These are phyloP conservation scores for Arctostaphylos glauca DNA, from an alignment of 148 eudicot genomes.

Conservation along the genomic window DNA sequence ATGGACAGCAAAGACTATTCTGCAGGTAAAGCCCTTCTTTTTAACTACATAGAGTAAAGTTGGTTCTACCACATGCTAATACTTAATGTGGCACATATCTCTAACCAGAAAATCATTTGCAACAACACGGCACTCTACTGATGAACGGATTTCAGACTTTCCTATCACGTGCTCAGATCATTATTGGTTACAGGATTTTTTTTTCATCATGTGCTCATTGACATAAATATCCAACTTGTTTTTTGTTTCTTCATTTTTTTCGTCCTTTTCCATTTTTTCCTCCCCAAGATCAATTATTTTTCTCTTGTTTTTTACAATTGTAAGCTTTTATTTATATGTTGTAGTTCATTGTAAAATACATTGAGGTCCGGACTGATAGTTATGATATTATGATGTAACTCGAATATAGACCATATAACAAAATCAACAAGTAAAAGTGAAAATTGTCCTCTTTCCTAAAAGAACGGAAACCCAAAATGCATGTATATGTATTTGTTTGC, in stretches of 20 bases:
- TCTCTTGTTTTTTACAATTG: not conserved
- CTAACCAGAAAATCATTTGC: conserved; percentile 3
- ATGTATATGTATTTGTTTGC: not conserved
- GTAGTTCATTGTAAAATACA: not conserved
- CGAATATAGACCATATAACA: not conserved
- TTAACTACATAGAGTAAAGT: not conserved
- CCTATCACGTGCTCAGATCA: not conserved
- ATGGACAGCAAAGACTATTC: conserved; percentile 68
- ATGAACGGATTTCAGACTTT: not conserved
- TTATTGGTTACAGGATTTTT: not conserved
- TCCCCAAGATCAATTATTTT: no score
- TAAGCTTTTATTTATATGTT: not conserved
- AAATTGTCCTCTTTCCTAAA: not conserved
- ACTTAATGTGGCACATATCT: not conserved
- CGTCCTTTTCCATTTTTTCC: no score
- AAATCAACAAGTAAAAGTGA: not conserved
- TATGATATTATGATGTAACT: not conserved
- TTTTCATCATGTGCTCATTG: not conserved
- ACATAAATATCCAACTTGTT: no score
- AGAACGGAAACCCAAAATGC: not conserved
- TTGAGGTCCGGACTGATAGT: not conserved
- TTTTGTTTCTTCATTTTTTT: no score
- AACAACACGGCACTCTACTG: not conserved
- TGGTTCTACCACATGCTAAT: not conserved
- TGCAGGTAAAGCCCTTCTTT: conserved; percentile 39